Percentiles rank a stretch among this genome's conserved stretches.
Evolutionary conservation across 2,329 filamentous ascomycete species (phyloP).

Genomic region (Clarireedia homoeocarpa): DNA sequence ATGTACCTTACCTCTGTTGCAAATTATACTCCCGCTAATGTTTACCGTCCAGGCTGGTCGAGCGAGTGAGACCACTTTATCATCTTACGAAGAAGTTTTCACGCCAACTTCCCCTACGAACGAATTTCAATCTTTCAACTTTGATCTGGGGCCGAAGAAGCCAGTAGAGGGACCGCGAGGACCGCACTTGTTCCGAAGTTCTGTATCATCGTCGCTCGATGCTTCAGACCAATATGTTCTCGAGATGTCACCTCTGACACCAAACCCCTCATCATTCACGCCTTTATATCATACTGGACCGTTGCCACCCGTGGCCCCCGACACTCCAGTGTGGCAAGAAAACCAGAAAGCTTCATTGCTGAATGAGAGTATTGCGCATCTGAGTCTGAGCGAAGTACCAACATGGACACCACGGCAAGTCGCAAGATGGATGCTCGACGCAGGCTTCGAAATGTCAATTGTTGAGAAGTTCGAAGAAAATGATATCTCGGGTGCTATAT

Average conservation of each 20-base stretch:
- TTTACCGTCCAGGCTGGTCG: constrained; percentile 48
- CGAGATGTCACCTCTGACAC: constrained; percentile 66
- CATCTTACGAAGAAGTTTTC: constrained; percentile 74
- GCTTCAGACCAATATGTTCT: constrained; percentile 46
- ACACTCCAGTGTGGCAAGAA: not conserved
- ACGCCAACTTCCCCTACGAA: constrained; percentile 62
- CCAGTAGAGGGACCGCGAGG: constrained; percentile 73
- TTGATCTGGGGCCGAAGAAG: constrained; percentile 49
- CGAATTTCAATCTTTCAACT: constrained; percentile 52
- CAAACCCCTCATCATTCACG: constrained; percentile 43
- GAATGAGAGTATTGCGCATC: constrained; percentile 46
- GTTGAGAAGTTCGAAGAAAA: constrained; percentile 84
- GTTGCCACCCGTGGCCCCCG: constrained; percentile 2
- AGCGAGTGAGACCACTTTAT: constrained; percentile 77
- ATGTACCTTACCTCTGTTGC: constrained; percentile 31
- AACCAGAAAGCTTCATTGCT: not conserved
- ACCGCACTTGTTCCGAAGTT: constrained; percentile 77
- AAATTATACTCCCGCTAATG: constrained; percentile 14
- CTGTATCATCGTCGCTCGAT: constrained; percentile 47
- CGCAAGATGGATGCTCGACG: constrained; percentile 78
- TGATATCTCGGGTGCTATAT: constrained; percentile 81
- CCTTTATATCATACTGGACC: constrained; percentile 22
- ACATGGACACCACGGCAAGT: constrained; percentile 70
- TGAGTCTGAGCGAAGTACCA: constrained; percentile 52
- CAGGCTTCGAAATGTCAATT: constrained; percentile 67